Evolutionary conservation across 2,329 filamentous ascomycete species (phyloP).

Genomic region (Diatrype stigma): DNA sequence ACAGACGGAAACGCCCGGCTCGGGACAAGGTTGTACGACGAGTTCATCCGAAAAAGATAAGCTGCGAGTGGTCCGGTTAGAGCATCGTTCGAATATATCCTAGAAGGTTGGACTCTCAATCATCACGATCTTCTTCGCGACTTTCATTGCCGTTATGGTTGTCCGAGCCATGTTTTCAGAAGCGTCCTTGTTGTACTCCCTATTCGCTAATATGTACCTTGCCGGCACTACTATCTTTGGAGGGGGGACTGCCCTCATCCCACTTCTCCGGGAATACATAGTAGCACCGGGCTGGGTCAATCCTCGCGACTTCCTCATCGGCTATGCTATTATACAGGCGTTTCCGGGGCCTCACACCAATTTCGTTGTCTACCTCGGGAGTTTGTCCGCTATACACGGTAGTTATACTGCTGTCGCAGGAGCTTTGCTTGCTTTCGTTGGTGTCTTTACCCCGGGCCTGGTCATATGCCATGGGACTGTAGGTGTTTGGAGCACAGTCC

Average conservation of each 20-base stretch:
- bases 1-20: too few species aligned
- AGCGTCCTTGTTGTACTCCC: conserved; percentile 46
- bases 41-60: conserved; percentile 9
- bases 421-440: conserved; percentile 47
- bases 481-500: conserved; percentile 51
- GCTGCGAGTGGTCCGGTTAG: conserved; percentile 29
- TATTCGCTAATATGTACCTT: conserved; percentile 71
- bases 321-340: conserved; percentile 66
- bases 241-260: conserved; percentile 62
- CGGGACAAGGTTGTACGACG: conserved; percentile 3
- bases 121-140: conserved; percentile 46
- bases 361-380: conserved; percentile 48
- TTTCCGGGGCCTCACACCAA: conserved; percentile 63
- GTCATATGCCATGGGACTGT: conserved; percentile 45
- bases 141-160: conserved; percentile 55
- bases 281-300: conserved; percentile 68
- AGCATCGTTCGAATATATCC: conserved; percentile 34
- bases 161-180: conserved; percentile 38
- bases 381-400: conserved; percentile 39
- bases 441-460: conserved; percentile 50
- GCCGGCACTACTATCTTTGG: conserved; percentile 67
- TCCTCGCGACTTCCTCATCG: conserved; percentile 67
- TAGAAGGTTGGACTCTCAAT: conserved; percentile 41
- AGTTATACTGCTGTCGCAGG: conserved; percentile 38
- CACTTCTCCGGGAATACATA: conserved; percentile 57